Evolutionary conservation across 345 rosid species (phyloP).

Genomic region (Heritiera fomes): DNA sequence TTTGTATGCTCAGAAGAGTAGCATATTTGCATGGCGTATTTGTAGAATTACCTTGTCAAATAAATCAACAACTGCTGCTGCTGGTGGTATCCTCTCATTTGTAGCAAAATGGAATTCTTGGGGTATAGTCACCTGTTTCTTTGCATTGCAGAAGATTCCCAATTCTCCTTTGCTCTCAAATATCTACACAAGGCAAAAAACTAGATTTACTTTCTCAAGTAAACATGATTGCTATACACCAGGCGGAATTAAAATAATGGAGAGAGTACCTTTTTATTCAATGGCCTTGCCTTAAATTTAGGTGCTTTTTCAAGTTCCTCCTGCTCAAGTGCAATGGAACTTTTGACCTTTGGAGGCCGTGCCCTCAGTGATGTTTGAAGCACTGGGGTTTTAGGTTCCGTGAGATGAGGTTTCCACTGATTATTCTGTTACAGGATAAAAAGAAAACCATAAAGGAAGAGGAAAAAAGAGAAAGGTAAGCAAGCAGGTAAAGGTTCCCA

Average conservation of each 20-base stretch:
- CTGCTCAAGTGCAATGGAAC: conserved; percentile 74
- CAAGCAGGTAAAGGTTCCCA: neutral
- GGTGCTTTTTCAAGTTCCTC: conserved; percentile 91
- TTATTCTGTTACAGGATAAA: conserved; percentile 39
- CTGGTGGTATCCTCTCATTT: conserved; percentile 77
- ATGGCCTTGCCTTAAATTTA: conserved; percentile 91
- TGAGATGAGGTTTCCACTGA: conserved; percentile 64
- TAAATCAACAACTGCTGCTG: conserved; percentile 52
- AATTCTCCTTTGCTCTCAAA: conserved; percentile 94
- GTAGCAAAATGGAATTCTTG: conserved; percentile 91
- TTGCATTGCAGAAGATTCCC: conserved; percentile 73
- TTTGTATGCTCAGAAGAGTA: neutral
- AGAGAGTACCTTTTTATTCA: conserved; percentile 78
- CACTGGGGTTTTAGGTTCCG: conserved; percentile 73
- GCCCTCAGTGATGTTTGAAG: conserved; percentile 88
- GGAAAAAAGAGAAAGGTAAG: neutral
- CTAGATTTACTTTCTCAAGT: neutral
- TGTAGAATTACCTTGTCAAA: conserved; percentile 70
- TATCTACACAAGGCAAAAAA: conserved; percentile 48
- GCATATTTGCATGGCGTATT: neutral
- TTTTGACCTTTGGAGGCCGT: conserved; percentile 75
- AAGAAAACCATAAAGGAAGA: neutral
- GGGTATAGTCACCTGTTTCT: conserved; percentile 77
- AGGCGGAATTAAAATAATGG: neutral
- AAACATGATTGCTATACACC: neutral